Base-by-base conservation (phyloP, 2,329 filamentous ascomycete species). In the Neophaeococcomyces aloes region DNA sequence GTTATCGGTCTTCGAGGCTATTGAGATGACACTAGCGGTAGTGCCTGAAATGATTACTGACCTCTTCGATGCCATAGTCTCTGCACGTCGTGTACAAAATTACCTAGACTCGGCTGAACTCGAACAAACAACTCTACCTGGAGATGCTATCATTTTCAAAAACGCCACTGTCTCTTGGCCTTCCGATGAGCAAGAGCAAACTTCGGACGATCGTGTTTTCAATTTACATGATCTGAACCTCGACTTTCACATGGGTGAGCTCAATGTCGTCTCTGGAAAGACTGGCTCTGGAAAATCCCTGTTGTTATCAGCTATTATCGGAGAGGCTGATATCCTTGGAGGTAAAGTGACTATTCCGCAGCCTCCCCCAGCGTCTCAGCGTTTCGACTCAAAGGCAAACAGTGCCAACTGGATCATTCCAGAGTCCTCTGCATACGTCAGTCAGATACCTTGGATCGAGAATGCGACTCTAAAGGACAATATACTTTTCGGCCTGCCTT, bases 401-500 rank as follows among this genome's bases (percentile, higher is more conserved):
- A 64, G 56, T 36, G 61, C 61, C 3, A 68, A 84, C 51, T 87
- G 83, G 83, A 78, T 83, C 34, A 71, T 86, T 13, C 72, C 79
- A 6, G 72, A 73, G 2, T 74, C 81, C 1, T 72, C 87, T 37
- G 84, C 84, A 0, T 89, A 80, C 53, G 81, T 88, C 27, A 76
- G 81, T 1, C 83, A 88, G 57, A 86, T 83, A 6, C 84, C 85
- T 0, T 91, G 84, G 85, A 84, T 91, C 38, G 84, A 89, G 57
- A 89, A 88, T 53, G 82, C 81, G 1, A 83, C 78, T 4, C 79
- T 93, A 48, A 78, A 74, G 44, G 79, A 86, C 34, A 93, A 91
- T 53, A 82, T 91, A 39, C 61, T 86, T 0, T 91, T 89, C 49
- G 83, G 83, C 0, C 65, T 88, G 2, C 83, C 83, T 0, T 74